These are phyloP conservation scores for Sisymbrium irio DNA, from an alignment of 345 rosid species.

Conservation along the genomic window DNA sequence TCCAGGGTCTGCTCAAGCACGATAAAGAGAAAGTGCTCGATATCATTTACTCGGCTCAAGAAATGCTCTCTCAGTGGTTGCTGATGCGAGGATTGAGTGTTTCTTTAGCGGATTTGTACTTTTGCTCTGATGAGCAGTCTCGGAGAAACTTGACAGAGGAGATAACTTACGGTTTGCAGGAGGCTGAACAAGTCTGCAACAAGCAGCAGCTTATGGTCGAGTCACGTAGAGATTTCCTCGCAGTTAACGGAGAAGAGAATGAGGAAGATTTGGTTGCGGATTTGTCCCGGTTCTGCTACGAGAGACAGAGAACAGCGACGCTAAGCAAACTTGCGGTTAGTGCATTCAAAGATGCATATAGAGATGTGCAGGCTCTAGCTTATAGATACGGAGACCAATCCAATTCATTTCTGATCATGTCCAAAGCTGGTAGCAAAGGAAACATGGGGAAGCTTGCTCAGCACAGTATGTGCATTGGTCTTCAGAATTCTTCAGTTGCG, in stretches of 20 bases:
- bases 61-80: constrained; percentile 88
- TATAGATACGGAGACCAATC: constrained; percentile 57
- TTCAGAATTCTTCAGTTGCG: constrained; percentile 76
- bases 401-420: constrained; percentile 75
- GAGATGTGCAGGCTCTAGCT: constrained; percentile 71
- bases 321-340: constrained; percentile 71
- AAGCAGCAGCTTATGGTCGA: constrained; percentile 72
- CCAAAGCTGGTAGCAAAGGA: constrained; percentile 93
- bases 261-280: constrained; percentile 37
- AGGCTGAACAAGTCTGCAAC: constrained; percentile 62
- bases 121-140: constrained; percentile 48
- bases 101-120: constrained; percentile 72
- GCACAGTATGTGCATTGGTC: constrained; percentile 86
- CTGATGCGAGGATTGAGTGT: constrained; percentile 75
- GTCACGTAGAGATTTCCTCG: constrained; percentile 57
- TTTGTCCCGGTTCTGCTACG: constrained; percentile 43
- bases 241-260: constrained; percentile 42
- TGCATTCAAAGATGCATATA: constrained; percentile 67
- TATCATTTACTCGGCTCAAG: constrained; percentile 63
- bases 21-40: constrained; percentile 53
- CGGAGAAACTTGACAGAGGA: constrained; percentile 66
- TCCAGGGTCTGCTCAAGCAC: constrained; percentile 58
- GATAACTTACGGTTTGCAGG: constrained; percentile 56
- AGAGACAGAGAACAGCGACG: constrained; percentile 77
- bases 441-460: constrained; percentile 73